Evolutionary conservation across 1,284 basidiomycete species (phyloP).

Genomic region (Boletus nobilissimus): DNA sequence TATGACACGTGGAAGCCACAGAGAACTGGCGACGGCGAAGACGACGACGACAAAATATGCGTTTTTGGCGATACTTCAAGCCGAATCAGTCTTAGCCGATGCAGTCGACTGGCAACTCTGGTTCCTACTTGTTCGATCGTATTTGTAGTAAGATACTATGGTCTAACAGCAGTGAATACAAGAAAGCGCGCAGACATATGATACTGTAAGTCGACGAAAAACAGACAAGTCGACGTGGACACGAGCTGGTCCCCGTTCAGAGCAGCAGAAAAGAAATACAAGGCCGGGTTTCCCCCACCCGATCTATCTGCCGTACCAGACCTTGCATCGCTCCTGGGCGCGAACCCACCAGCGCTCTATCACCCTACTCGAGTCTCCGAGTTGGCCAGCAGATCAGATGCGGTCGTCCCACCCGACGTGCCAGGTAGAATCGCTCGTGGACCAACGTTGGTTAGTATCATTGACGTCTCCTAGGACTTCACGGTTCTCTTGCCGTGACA

Average conservation of each 20-base stretch:
- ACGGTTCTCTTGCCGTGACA: slow-evolving; percentile 81
- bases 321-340: slow-evolving; percentile 51
- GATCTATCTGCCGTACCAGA: slow-evolving; percentile 76
- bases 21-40: slow-evolving; percentile 65
- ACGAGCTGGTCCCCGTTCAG: slow-evolving; percentile 77
- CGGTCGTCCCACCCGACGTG: slow-evolving; percentile 57
- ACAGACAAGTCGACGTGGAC: slow-evolving; percentile 56
- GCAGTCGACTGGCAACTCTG: slow-evolving; percentile 29
- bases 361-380: slow-evolving; percentile 17
- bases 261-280: slow-evolving; percentile 79
- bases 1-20: slow-evolving; percentile 70
- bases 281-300: slow-evolving; percentile 78
- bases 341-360: slow-evolving; percentile 47
- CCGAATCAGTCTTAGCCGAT: too few species aligned
- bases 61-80: too few species aligned
- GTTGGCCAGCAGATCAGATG: slow-evolving; percentile 41
- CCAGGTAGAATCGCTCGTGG: slow-evolving; percentile 61
- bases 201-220: slow-evolving; percentile 67
- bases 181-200: slow-evolving; percentile 70
- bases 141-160: slow-evolving; percentile 40
- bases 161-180: slow-evolving; percentile 60
- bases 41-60: slow-evolving; percentile 6
- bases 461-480: slow-evolving; percentile 65
- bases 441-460: neutral
- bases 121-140: slow-evolving; percentile 45